Evolutionary conservation across 1,284 basidiomycete genomes (phyloP), one percentile per base, ranked within the genome.

Genomic region (Pseudozyma sp.): DNA sequence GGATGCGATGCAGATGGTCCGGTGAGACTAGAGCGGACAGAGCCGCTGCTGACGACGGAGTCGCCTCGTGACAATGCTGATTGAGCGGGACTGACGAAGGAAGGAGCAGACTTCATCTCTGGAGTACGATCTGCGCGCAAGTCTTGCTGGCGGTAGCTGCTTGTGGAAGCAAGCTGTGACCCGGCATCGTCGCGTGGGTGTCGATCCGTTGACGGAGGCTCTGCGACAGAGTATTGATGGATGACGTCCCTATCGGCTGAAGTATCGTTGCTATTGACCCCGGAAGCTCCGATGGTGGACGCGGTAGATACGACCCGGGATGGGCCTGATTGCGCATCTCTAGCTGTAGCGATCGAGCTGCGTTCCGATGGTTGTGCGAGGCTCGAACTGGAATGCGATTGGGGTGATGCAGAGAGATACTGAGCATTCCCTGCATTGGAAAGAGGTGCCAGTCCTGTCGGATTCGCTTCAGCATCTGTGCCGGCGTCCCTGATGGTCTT

Each of bases 341-440:
- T 62, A 13, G 67, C 67, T 33, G 67, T 68, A 7, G 49, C 67
- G 7, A 51, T 44, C 14, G 67, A 68, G 53, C 55, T 68, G 31
- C 60, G 60, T 17, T 59, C 60, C 13, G 67, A 68, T 11, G 55
- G 59, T 9, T 37, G 43, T 1, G 56, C 48, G 10, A 43, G 51
- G 16, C 52, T 34, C n/a, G 55, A 62, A 6, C 46, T 40, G n/a
- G 58, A 46, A 29, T 43, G 1, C 7, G 54, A 56, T 7, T 51
- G 44, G 17, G 45, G 40, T 16, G 65, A 68, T 29, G 63, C 56
- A 10, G 56, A 63, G 31, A 59, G 60, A 34, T 68, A 56, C 30
- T 63, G 60, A 16, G 52, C 19, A 31, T 47, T 7, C 4, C 16
- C 44, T 7, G 42, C 11, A 1, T 29, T 10, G 4, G 10, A 24